phyloP scores from a whole-genome alignment of 1,284 basidiomycete species.

The Pascua sp. region DNA sequence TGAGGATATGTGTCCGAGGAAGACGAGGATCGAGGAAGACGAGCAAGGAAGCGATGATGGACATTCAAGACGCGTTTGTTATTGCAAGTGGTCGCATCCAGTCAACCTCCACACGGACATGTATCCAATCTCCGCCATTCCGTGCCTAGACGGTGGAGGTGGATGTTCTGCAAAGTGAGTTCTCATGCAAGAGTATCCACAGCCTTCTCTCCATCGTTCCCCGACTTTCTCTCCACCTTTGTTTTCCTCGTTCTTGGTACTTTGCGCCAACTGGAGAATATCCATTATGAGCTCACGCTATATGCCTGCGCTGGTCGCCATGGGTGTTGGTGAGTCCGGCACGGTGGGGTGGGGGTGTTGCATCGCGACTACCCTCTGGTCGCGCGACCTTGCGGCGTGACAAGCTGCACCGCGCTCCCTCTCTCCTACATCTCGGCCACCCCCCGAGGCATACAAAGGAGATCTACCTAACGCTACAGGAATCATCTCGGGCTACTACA shows the following conservation, averaged over 20 bases:
- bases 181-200: too few species aligned
- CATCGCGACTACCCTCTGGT: too few species aligned
- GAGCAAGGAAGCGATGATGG: too few species aligned
- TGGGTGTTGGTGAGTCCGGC: slow-evolving; percentile 28
- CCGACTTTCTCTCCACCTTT: not conserved
- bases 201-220: too few species aligned
- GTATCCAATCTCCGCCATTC: not conserved
- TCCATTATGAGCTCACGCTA: slow-evolving; percentile 22
- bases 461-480: slow-evolving; percentile 28
- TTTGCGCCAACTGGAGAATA: not conserved
- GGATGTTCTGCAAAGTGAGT: too few species aligned
- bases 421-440: too few species aligned
- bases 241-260: not conserved
- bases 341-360: too few species aligned
- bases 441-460: too few species aligned
- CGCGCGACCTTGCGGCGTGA: too few species aligned
- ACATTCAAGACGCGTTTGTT: not conserved
- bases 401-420: too few species aligned
- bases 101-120: not conserved
- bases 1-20: too few species aligned
- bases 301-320: slow-evolving; percentile 26
- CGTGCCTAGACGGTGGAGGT: not conserved
- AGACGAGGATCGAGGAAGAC: too few species aligned
- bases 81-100: not conserved
- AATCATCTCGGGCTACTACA: slow-evolving; percentile 34